These are phyloP conservation scores for Dactylellina haptotyla DNA, from an alignment of 2,329 filamentous ascomycete species.

Conservation along the genomic window DNA sequence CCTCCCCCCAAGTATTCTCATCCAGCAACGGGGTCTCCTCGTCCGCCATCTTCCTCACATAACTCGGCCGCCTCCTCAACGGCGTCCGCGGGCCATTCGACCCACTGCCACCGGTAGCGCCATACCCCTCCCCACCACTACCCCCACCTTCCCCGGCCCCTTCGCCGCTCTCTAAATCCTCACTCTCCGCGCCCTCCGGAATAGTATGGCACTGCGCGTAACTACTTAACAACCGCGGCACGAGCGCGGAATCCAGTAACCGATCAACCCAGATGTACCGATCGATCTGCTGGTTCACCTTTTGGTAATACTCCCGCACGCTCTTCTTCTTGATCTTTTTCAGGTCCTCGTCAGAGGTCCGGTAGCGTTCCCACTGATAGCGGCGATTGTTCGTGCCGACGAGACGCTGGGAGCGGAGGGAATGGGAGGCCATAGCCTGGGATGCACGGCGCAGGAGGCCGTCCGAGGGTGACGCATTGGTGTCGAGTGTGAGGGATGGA, in stretches of 20 bases:
- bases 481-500: conserved; percentile 12
- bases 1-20: conserved; percentile 56
- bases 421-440: conserved; percentile 26
- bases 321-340: conserved; percentile 76
- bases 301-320: conserved; percentile 84
- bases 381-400: conserved; percentile 88
- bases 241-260: conserved; percentile 88
- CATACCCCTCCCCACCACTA: not conserved
- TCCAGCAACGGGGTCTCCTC: conserved; percentile 74
- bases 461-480: not conserved
- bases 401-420: conserved; percentile 66
- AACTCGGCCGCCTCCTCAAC: conserved; percentile 66
- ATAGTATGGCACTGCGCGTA: conserved; percentile 37
- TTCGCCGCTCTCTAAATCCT: not conserved
- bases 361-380: conserved; percentile 87
- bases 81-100: conserved; percentile 26
- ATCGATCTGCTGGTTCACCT: conserved; percentile 86
- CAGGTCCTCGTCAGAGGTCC: conserved; percentile 81
- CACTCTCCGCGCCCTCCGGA: conserved; percentile 12
- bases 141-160: not conserved
- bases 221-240: conserved; percentile 82
- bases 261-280: conserved; percentile 94
- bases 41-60: conserved; percentile 78
- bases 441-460: conserved; percentile 27
- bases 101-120: not conserved